These are phyloP conservation scores for Rhodamnia rubescens DNA, from an alignment of 345 rosid species.

Conservation along the genomic window DNA sequence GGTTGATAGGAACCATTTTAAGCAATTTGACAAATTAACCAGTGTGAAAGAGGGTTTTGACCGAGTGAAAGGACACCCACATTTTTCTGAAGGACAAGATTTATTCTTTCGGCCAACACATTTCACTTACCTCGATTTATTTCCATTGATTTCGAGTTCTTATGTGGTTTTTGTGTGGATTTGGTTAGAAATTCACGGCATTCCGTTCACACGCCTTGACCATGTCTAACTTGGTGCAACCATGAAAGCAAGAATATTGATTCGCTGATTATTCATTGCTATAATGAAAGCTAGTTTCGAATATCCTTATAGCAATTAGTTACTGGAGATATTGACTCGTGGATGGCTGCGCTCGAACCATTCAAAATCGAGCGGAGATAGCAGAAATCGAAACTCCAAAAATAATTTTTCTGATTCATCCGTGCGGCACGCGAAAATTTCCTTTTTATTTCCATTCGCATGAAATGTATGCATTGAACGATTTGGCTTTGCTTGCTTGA, in stretches of 20 bases:
- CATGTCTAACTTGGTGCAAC: not conserved
- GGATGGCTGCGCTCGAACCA: rapidly evolving
- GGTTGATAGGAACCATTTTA: too few species aligned
- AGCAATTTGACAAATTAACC: too few species aligned
- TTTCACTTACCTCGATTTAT: too few species aligned
- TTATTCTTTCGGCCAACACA: too few species aligned
- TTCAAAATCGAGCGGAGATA: not conserved
- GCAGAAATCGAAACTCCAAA: not conserved
- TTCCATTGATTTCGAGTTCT: too few species aligned
- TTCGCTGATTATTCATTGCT: not conserved
- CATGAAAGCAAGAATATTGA: not conserved
- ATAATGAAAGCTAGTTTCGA: not conserved
- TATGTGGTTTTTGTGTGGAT: too few species aligned
- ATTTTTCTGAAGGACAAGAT: too few species aligned
- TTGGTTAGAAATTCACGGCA: too few species aligned
- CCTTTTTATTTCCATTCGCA: not conserved
- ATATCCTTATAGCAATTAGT: not conserved
- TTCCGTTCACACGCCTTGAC: not conserved
- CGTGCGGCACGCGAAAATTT: rapidly evolving
- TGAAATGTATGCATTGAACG: not conserved
- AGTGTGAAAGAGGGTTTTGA: too few species aligned
- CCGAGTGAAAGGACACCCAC: too few species aligned
- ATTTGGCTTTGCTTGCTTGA: not conserved
- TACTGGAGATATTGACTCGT: too few species aligned
- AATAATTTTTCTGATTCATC: rapidly evolving